A percentile compares a stretch with the other conserved stretches of the same genome.
phyloP scores from a whole-genome alignment of 2,329 filamentous ascomycete species.

The Xylariaceae sp. region DNA sequence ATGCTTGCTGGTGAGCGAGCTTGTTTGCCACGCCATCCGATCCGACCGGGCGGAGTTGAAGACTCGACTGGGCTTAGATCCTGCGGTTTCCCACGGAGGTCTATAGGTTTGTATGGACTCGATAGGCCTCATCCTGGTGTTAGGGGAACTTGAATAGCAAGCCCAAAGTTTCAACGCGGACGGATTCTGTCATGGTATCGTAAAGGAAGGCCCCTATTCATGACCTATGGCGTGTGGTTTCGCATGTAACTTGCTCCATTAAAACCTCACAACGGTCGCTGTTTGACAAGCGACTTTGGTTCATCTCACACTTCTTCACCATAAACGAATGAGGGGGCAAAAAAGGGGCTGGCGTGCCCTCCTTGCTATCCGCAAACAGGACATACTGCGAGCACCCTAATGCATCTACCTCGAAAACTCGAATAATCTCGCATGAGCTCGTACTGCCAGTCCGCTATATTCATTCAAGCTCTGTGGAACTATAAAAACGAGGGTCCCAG shows the following conservation, averaged over 20 bases:
- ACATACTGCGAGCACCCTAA: background rate
- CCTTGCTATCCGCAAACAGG: background rate
- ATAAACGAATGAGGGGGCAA: background rate
- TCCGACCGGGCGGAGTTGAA: background rate
- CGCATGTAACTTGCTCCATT: background rate
- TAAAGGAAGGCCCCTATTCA: background rate
- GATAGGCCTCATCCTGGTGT: no score
- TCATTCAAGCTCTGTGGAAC: background rate
- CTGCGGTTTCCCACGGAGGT: no score
- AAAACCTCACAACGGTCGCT: background rate
- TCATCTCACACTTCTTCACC: background rate
- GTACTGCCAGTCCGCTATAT: background rate
- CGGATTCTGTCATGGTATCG: background rate
- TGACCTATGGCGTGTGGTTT: background rate
- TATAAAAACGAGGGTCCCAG: background rate
- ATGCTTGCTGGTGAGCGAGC: background rate
- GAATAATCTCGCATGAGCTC: background rate
- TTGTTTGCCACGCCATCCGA: background rate
- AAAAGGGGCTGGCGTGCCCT: background rate
- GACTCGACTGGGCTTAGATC: background rate
- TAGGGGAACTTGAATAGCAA: no score
- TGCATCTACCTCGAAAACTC: background rate
- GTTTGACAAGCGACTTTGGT: background rate
- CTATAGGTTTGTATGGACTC: no score
- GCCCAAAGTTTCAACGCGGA: no score